These are phyloP conservation scores for Phialophora verrucosa DNA, from an alignment of 2,329 filamentous ascomycete species.

Conservation along the genomic window DNA sequence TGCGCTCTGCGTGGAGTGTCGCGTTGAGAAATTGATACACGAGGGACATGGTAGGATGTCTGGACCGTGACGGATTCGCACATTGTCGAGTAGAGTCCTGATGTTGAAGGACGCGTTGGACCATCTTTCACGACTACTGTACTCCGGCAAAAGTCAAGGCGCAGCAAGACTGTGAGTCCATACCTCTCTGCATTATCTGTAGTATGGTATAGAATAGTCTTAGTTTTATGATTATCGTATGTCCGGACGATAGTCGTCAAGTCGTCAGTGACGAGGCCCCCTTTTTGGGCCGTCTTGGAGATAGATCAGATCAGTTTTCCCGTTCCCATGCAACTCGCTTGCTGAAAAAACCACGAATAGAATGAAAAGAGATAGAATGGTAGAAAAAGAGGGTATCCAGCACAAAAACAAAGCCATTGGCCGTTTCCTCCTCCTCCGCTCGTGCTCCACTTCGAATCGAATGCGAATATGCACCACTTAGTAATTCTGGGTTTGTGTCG, in stretches of 20 bases:
- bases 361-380: neutral
- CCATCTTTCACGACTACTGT: too few species aligned
- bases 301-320: neutral
- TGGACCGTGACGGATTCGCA: too few species aligned
- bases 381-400: neutral
- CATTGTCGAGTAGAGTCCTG: too few species aligned
- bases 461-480: neutral
- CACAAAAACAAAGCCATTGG: neutral
- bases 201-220: neutral
- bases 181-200: too few species aligned
- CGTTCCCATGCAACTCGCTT: neutral
- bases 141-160: too few species aligned
- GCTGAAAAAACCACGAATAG: neutral
- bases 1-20: too few species aligned
- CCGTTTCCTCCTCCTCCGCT: neutral
- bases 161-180: too few species aligned
- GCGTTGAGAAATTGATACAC: too few species aligned
- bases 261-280: neutral
- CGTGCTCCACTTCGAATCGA: neutral
- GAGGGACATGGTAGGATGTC: too few species aligned
- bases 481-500: constrained; percentile 9
- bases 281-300: neutral
- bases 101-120: too few species aligned
- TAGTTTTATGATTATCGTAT: neutral
- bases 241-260: neutral